Evolutionary conservation across 495 filamentous ascomycete species (phyloP).

Genomic region (Penicillium subrubescens): DNA sequence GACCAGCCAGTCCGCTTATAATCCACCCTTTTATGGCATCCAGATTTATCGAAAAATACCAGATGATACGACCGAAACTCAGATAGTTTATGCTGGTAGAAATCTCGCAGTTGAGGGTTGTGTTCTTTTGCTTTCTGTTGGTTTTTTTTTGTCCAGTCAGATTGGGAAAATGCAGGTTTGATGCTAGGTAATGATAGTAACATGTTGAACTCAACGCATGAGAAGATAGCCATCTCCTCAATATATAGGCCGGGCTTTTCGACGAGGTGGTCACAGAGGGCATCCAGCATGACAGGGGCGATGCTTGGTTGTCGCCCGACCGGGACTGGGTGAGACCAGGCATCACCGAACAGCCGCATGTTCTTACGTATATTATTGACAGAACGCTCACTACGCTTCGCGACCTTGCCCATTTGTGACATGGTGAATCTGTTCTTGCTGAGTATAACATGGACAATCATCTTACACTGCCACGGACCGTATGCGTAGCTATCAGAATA

Average conservation of each 20-base stretch:
- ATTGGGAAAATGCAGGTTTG: not conserved
- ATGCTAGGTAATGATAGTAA: slow-evolving; percentile 9
- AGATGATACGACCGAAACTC: slow-evolving; percentile 8
- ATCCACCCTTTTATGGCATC: not conserved
- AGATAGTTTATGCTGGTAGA: slow-evolving; percentile 7
- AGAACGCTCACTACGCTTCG: no score
- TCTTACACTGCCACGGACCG: no score
- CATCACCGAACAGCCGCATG: no score
- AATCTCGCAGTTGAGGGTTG: slow-evolving; percentile 11
- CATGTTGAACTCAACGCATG: slow-evolving; percentile 21
- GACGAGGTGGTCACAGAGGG: no score
- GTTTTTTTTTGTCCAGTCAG: slow-evolving; percentile 8
- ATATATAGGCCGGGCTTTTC: slow-evolving; percentile 8
- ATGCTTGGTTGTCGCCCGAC: no score
- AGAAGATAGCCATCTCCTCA: slow-evolving; percentile 23
- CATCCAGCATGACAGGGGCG: no score
- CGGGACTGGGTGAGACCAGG: no score
- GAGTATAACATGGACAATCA: no score
- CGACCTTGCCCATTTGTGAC: no score
- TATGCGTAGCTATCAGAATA: no score
- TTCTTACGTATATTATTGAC: no score
- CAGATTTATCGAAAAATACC: not conserved
- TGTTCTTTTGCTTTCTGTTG: not conserved
- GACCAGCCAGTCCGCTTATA: slow-evolving; percentile 1
- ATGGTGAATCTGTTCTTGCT: no score